These are phyloP conservation scores for Nakaseomyces glabratus DNA, from an alignment of 1,139 yeast genomes.

Conservation along the genomic window DNA sequence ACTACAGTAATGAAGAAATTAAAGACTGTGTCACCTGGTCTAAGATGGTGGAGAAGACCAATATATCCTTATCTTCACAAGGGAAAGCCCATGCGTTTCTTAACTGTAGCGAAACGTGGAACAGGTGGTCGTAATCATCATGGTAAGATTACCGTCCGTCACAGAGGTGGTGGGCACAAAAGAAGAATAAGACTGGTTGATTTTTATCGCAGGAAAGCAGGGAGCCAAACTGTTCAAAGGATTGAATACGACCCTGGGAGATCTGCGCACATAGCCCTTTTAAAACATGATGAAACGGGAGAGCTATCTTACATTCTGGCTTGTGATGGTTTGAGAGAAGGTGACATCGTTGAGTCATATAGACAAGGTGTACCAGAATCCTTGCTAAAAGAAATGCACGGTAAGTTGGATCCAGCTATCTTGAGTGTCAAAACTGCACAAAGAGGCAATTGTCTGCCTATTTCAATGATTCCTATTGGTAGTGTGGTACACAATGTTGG, in stretches of 20 bases:
- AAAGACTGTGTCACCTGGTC: conserved; percentile 79
- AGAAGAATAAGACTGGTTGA: conserved; percentile 80
- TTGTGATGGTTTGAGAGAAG: conserved; percentile 85
- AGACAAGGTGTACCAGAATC: conserved; percentile 79
- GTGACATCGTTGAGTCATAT: conserved; percentile 84
- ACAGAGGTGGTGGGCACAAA: conserved; percentile 95
- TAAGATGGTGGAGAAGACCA: conserved; percentile 85
- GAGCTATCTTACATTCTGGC: conserved; percentile 76
- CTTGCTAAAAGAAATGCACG: conserved; percentile 53
- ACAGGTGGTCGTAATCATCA: conserved; percentile 85
- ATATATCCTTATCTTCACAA: conserved; percentile 78
- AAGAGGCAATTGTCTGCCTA: conserved; percentile 91
- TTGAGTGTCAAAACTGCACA: conserved; percentile 79
- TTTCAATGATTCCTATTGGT: conserved; percentile 88
- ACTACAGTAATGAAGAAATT: conserved; percentile 63
- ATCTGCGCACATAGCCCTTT: conserved; percentile 84
- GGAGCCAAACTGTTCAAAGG: conserved; percentile 72
- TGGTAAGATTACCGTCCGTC: conserved; percentile 85
- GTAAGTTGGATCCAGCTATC: conserved; percentile 85
- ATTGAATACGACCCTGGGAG: conserved; percentile 96
- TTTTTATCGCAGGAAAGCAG: conserved; percentile 55
- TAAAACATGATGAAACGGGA: conserved; percentile 56
- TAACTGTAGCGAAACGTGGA: conserved; percentile 66
- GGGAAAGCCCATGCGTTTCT: conserved; percentile 68
- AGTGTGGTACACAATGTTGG: conserved; percentile 85